Percentiles rank a stretch among this genome's conserved stretches.
These are phyloP conservation scores for Leccinellum albellum DNA, from an alignment of 768 basidiomycete genomes.

Conservation along the genomic window DNA sequence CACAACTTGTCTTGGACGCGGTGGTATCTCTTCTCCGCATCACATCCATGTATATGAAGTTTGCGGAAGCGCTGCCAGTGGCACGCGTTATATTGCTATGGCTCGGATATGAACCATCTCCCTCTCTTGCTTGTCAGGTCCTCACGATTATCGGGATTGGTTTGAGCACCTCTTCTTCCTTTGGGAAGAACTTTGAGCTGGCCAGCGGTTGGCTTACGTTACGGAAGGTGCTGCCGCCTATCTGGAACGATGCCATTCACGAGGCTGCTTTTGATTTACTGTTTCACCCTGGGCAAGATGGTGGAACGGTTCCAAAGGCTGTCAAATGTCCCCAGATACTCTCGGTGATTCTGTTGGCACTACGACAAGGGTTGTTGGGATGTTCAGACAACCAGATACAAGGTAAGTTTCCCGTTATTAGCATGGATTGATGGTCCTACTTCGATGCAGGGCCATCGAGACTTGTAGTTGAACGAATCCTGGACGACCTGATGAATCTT, in stretches of 20 bases:
- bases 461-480: slow-evolving; percentile 31
- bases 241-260: slow-evolving; percentile 70
- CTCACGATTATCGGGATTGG: slow-evolving; percentile 57
- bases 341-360: slow-evolving; percentile 64
- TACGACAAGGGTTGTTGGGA: slow-evolving; percentile 52
- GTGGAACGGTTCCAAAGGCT: slow-evolving; percentile 19
- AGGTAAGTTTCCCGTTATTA: slow-evolving; percentile 1
- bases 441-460: slow-evolving; percentile 21
- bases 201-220: slow-evolving; percentile 81
- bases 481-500: slow-evolving; percentile 66
- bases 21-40: slow-evolving; percentile 60
- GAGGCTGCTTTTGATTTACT: slow-evolving; percentile 66
- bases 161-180: slow-evolving; percentile 53
- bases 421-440: neutral
- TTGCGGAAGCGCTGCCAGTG: slow-evolving; percentile 69
- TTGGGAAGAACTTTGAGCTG: slow-evolving; percentile 78
- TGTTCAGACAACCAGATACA: slow-evolving; percentile 23
- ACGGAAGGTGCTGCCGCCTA: slow-evolving; percentile 58
- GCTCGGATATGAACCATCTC: slow-evolving; percentile 70
- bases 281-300: slow-evolving; percentile 40
- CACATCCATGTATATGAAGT: slow-evolving; percentile 60
- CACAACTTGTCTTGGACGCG: slow-evolving; percentile 62
- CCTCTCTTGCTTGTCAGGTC: slow-evolving; percentile 54
- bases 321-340: slow-evolving; percentile 66
- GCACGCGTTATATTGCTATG: slow-evolving; percentile 77